Percentiles rank a stretch among this genome's conserved stretches.
These are phyloP conservation scores for Aspergillus affinis DNA, from an alignment of 495 filamentous ascomycete species.

Conservation along the genomic window DNA sequence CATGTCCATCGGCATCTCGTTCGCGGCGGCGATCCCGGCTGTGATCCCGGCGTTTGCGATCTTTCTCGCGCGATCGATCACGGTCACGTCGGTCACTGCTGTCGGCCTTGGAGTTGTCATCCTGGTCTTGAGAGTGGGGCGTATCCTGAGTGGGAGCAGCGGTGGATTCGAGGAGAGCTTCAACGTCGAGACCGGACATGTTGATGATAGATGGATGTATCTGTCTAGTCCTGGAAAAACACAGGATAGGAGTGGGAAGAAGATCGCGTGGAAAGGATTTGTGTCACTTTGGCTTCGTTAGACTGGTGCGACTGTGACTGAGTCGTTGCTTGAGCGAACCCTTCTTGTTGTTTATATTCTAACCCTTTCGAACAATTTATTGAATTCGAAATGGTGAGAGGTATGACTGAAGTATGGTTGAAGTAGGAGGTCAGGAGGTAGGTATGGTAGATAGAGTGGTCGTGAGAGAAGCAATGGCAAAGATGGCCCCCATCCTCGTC, in stretches of 20 bases:
- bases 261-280: slow-evolving; percentile 33
- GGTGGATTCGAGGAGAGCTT: slow-evolving; percentile 90
- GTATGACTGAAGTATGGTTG: not conserved
- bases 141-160: slow-evolving; percentile 61
- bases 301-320: slow-evolving; percentile 32
- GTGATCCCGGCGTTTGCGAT: slow-evolving; percentile 56
- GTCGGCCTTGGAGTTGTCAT: slow-evolving; percentile 59
- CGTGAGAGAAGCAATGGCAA: not conserved
- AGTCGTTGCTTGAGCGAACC: slow-evolving; percentile 37
- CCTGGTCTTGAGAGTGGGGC: slow-evolving; percentile 52
- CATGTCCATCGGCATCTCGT: slow-evolving; percentile 62
- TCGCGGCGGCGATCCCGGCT: slow-evolving; percentile 68
- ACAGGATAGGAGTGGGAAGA: slow-evolving; percentile 21
- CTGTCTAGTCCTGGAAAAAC: slow-evolving; percentile 17
- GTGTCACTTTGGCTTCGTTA: slow-evolving; percentile 50
- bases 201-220: slow-evolving; percentile 23
- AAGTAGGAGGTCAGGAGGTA: not conserved
- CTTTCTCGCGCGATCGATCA: slow-evolving; percentile 58
- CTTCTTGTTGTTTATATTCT: slow-evolving; percentile 31
- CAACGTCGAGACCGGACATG: slow-evolving; percentile 92
- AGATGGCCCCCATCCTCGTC: not conserved
- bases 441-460: not conserved
- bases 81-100: slow-evolving; percentile 55
- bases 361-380: slow-evolving; percentile 11
- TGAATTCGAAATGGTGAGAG: not conserved